These are phyloP conservation scores for Pyracantha coccinea DNA, from an alignment of 331 rosid genomes.

Conservation along the genomic window DNA sequence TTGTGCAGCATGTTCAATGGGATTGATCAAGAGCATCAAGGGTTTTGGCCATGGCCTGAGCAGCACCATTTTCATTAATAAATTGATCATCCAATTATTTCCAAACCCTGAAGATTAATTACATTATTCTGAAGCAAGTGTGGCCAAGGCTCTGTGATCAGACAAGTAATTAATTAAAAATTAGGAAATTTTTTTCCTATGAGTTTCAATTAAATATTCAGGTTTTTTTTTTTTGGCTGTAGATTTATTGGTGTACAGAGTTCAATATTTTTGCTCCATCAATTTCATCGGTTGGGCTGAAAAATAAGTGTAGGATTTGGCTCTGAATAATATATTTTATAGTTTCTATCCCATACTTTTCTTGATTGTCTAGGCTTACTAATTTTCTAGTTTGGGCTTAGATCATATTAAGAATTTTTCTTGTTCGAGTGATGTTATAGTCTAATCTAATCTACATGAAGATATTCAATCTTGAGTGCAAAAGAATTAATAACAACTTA, in stretches of 20 bases:
- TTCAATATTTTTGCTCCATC: constrained; percentile 27
- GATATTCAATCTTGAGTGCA: background rate
- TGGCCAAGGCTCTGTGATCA: background rate
- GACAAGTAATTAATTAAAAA: background rate
- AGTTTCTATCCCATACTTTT: background rate
- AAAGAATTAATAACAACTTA: background rate
- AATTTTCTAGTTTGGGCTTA: background rate
- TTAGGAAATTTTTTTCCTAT: background rate
- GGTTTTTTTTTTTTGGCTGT: constrained; percentile 21
- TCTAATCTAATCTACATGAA: background rate
- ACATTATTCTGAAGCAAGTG: background rate
- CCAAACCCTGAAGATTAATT: background rate
- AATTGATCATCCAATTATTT: background rate
- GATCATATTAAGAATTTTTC: background rate
- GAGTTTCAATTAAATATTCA: constrained; percentile 8
- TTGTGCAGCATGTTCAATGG: constrained; percentile 64
- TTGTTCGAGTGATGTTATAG: background rate
- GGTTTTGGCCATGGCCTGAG: constrained; percentile 87
- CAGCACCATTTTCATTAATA: constrained; percentile 37
- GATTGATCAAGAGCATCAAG: constrained; percentile 57
- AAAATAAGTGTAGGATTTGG: constrained; percentile 19
- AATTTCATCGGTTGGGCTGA: constrained; percentile 19
- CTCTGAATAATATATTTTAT: constrained; percentile 23
- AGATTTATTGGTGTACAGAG: constrained; percentile 41
- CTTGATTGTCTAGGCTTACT: background rate